Evolutionary conservation across 768 basidiomycete species (phyloP).

Genomic region (Leucocoprinus sp.): DNA sequence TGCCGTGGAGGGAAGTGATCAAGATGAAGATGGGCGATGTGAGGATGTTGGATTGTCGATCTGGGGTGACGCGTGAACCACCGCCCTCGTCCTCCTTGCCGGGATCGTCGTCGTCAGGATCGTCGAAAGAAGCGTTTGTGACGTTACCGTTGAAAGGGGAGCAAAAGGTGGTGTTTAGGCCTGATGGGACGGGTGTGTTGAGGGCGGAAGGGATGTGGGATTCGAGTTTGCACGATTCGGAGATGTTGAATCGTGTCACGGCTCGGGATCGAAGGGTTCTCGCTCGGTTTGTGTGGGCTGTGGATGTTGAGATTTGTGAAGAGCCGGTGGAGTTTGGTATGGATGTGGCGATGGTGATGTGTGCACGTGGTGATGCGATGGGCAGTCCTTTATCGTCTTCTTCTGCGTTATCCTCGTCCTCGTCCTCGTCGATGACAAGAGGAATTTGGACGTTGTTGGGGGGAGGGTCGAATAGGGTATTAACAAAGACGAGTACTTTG

Average conservation of each 20-base stretch:
- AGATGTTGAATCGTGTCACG: slow-evolving; percentile 81
- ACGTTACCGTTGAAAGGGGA: slow-evolving; percentile 70
- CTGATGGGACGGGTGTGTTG: slow-evolving; percentile 76
- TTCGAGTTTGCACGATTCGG: slow-evolving; percentile 82
- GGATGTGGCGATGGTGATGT: slow-evolving; percentile 81
- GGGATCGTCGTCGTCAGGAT: too few species aligned
- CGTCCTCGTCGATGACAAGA: too few species aligned
- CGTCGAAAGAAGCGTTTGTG: slow-evolving; percentile 60
- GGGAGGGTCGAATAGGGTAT: slow-evolving; percentile 66
- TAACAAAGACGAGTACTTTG: slow-evolving; percentile 73
- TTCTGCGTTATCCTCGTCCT: too few species aligned
- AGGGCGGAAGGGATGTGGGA: slow-evolving; percentile 82
- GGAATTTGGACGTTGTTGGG: slow-evolving; percentile 70
- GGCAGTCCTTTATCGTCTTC: too few species aligned
- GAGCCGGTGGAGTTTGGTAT: slow-evolving; percentile 85
- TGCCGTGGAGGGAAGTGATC: slow-evolving; percentile 79
- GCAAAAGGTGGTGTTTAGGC: slow-evolving; percentile 64
- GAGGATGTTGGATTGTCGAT: slow-evolving; percentile 77
- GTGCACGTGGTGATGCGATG: slow-evolving; percentile 81
- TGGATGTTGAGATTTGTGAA: slow-evolving; percentile 75
- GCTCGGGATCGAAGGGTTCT: slow-evolving; percentile 69
- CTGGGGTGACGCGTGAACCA: too few species aligned
- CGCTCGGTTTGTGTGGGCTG: slow-evolving; percentile 66
- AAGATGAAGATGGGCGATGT: slow-evolving; percentile 77
- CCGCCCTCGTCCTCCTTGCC: too few species aligned